Percentiles rank a stretch among this genome's conserved stretches.
Conservation (phyloP, 2,329 filamentous ascomycete species). For the Fusarium sacchari region DNA sequence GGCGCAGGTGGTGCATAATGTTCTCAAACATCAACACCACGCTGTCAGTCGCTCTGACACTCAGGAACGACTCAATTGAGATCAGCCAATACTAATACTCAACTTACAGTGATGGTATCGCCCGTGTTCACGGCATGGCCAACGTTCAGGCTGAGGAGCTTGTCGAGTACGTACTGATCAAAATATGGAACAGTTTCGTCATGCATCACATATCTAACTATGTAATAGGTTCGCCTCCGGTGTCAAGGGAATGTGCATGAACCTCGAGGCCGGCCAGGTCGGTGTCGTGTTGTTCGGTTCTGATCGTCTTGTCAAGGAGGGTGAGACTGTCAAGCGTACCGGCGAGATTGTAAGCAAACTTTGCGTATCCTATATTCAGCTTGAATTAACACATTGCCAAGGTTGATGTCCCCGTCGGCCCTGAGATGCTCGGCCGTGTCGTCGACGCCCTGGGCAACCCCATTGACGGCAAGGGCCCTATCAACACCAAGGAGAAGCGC, state of each 20-base stretch:
- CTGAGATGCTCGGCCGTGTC: conserved; percentile 95
- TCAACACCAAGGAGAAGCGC: conserved; percentile 90
- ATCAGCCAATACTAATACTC: conserved; percentile 43
- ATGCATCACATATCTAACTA: conserved; percentile 34
- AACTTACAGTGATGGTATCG: conserved; percentile 93
- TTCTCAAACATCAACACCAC: conserved; percentile 17
- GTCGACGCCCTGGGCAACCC: conserved; percentile 98
- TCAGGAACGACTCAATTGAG: conserved; percentile 32
- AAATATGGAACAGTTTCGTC: conserved; percentile 4
- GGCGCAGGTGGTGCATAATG: conserved; percentile 23
- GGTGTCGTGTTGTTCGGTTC: conserved; percentile 99
- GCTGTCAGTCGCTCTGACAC: conserved; percentile 8
- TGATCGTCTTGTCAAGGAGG: conserved; percentile 99
- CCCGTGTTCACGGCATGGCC: conserved; percentile 99
- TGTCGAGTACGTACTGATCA: conserved; percentile 82
- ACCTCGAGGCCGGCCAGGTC: conserved; percentile 99
- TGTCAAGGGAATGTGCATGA: conserved; percentile 99
- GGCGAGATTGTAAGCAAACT: conserved; percentile 88
- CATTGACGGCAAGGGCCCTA: conserved; percentile 98
- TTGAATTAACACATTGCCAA: conserved; percentile 53
- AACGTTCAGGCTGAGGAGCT: conserved; percentile 99
- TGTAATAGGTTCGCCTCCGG: conserved; percentile 89
- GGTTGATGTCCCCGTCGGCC: conserved; percentile 96
- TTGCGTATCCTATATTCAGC: neutral
- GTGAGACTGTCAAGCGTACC: conserved; percentile 99